These are phyloP conservation scores for Cryomyces minteri DNA, from an alignment of 495 filamentous ascomycete species.

Conservation along the genomic window DNA sequence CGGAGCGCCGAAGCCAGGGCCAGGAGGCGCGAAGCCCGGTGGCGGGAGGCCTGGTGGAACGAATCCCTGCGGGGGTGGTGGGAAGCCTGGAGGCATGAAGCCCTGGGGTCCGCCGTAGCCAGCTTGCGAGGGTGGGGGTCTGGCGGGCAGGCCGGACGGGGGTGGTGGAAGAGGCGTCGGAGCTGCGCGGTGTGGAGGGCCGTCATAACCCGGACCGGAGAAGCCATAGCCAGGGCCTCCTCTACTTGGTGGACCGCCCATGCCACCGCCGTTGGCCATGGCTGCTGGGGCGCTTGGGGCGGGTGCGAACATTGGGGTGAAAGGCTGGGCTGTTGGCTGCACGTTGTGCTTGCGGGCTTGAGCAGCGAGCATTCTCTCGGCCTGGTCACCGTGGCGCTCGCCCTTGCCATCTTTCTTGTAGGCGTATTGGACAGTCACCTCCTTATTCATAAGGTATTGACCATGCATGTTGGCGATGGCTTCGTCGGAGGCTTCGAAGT, in stretches of 20 bases:
- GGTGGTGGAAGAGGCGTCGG: constrained; percentile 18
- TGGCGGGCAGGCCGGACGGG: constrained; percentile 58
- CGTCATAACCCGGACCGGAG: constrained; percentile 16
- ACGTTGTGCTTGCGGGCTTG: constrained; percentile 93
- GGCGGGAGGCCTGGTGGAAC: constrained; percentile 1
- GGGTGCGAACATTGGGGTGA: constrained; percentile 25
- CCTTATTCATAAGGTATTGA: constrained; percentile 93
- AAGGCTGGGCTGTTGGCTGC: constrained; percentile 42
- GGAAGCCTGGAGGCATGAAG: constrained; percentile 3
- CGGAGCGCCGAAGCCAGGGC: constrained; percentile 1
- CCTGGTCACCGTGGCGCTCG: constrained; percentile 86
- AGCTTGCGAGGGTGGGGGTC: constrained; percentile 41
- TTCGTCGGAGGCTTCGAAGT: constrained; percentile 87
- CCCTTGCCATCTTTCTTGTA: constrained; percentile 99
- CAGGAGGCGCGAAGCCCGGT: constrained; percentile 1
- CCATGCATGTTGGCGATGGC: constrained; percentile 88
- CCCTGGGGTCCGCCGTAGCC: constrained; percentile 8
- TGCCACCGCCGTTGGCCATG: constrained; percentile 33
- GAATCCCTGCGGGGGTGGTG: neutral
- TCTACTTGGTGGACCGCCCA: constrained; percentile 5
- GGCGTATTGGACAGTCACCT: constrained; percentile 89
- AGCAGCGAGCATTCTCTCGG: constrained; percentile 79
- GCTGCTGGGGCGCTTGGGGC: constrained; percentile 27
- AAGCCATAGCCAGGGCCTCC: neutral
- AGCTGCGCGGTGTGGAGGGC: constrained; percentile 9